Base-by-base conservation (phyloP, 352 stramenopile species). In the Globisporangium iwayamae region DNA sequence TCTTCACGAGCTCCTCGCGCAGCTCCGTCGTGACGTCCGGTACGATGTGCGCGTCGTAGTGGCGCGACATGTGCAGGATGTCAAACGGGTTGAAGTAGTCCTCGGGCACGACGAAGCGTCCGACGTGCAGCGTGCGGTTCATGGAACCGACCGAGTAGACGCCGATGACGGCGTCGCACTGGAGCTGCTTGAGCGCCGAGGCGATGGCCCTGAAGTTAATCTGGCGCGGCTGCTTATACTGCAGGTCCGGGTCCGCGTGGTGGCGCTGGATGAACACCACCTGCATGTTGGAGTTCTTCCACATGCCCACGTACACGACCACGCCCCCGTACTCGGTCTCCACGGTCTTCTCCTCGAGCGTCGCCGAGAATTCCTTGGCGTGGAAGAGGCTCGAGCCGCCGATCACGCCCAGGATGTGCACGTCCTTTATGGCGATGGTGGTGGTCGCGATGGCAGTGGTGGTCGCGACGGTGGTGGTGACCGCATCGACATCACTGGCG, bases 61-160 rank as follows among this genome's bases (percentile, higher is more conserved):
- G 71, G 39, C 72, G 76, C 30, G 83, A 94, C 65, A 96, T 68
- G 71, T 93, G 83, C 51, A 93, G 68, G 62, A 94, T 90, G 70
- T 94, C 75, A 57, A 93, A 94, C 20, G 87, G 87, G 57, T 90
- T 96, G 65, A 96, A 96, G 66, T 86, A 96, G 73, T 96, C 89
- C 34, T 96, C 81, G 0, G 87, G 87, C 58, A 96, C 79, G 22
- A 94, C 77, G 45, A 92, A 72, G 66, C 72, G 61, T 1, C 83
- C 83, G 46, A 90, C 73, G 20, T 52, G 52, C 30, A 91, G 81
- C 39, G 73, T 56, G 30, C 60, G 38, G 16, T 71, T 83, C 85
- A 96, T 93, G 59, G 89, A 96, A 8, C 89, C 89, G 25, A 96
- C 89, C 55, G 87, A 96, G 76, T 94, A 96, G 58, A 96, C 75